Conservation (phyloP, 2,329 filamentous ascomycete genomes). For the Scedosporium aurantiacum region DNA sequence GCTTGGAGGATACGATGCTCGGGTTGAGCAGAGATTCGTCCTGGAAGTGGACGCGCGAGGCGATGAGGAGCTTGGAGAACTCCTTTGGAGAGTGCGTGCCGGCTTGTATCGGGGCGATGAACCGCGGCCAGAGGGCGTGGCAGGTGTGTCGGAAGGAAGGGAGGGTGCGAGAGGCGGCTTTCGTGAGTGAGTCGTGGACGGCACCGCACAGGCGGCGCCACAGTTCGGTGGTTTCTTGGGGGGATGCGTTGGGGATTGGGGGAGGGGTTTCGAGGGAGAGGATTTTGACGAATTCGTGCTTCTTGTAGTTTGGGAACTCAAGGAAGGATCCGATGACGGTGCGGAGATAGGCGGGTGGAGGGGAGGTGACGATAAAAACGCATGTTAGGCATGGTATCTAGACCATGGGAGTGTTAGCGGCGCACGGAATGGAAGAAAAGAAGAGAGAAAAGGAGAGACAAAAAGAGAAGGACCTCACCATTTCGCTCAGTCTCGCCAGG, state of each 20-base stretch:
- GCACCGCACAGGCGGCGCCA: slow-evolving; percentile 74
- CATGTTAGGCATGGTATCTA: slow-evolving; percentile 71
- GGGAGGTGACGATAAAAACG: slow-evolving; percentile 65
- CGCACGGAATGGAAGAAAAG: background rate
- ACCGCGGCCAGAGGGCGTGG: slow-evolving; percentile 70
- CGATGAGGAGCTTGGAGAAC: slow-evolving; percentile 72
- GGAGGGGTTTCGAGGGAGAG: slow-evolving; percentile 43
- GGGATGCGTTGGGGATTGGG: slow-evolving; percentile 36
- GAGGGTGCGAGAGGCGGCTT: slow-evolving; percentile 70
- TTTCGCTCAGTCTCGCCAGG: slow-evolving; percentile 69
- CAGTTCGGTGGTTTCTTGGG: slow-evolving; percentile 51
- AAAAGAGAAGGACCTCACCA: slow-evolving; percentile 45
- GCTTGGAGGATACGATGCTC: slow-evolving; percentile 36
- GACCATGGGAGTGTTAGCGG: slow-evolving; percentile 7
- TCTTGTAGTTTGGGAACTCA: slow-evolving; percentile 75
- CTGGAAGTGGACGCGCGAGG: slow-evolving; percentile 58
- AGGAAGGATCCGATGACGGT: slow-evolving; percentile 62
- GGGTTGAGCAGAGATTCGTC: slow-evolving; percentile 61
- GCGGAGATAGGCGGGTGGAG: slow-evolving; percentile 59
- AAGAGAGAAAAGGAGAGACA: background rate
- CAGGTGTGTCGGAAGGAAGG: slow-evolving; percentile 61
- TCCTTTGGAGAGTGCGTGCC: slow-evolving; percentile 68
- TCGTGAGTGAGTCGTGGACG: slow-evolving; percentile 77
- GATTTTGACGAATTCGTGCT: slow-evolving; percentile 68
- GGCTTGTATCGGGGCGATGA: slow-evolving; percentile 64